These are phyloP conservation scores for Leccinum variicolor DNA, from an alignment of 768 basidiomycete species.

Conservation along the genomic window DNA sequence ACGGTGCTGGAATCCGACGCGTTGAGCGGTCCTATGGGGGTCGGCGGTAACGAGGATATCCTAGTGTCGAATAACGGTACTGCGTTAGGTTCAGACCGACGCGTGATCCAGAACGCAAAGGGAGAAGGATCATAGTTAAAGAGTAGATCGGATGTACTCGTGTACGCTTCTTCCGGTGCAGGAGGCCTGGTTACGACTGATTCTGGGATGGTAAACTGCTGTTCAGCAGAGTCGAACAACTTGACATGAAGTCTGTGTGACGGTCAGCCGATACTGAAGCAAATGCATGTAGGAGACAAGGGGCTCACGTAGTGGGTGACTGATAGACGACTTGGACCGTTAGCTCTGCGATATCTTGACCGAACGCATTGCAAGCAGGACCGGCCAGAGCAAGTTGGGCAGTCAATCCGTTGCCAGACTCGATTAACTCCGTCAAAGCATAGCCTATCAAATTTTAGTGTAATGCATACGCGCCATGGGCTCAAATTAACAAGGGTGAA, in stretches of 20 bases:
- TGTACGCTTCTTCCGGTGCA: slow-evolving; percentile 31
- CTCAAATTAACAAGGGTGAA: not conserved
- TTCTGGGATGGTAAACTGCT: slow-evolving; percentile 64
- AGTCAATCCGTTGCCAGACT: slow-evolving; percentile 45
- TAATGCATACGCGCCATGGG: not conserved
- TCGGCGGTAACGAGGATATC: slow-evolving; percentile 51
- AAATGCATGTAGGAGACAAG: not conserved
- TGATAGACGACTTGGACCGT: slow-evolving; percentile 65
- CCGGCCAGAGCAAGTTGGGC: slow-evolving; percentile 55
- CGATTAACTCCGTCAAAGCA: slow-evolving; percentile 38
- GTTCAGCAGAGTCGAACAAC: slow-evolving; percentile 53
- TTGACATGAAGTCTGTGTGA: slow-evolving; percentile 58
- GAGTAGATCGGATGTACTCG: slow-evolving; percentile 50
- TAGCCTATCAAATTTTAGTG: slow-evolving; percentile 43
- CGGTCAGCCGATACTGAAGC: not conserved
- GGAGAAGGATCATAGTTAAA: slow-evolving; percentile 64
- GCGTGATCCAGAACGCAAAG: slow-evolving; percentile 78
- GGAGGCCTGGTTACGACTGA: slow-evolving; percentile 44
- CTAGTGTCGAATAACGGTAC: slow-evolving; percentile 69
- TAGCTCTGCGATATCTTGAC: slow-evolving; percentile 51
- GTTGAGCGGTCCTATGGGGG: slow-evolving; percentile 52
- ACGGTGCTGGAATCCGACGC: slow-evolving; percentile 47
- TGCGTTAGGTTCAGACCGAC: slow-evolving; percentile 51
- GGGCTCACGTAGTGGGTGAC: slow-evolving; percentile 41
- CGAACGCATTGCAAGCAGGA: slow-evolving; percentile 59